Evolutionary conservation across 805 yeast genomes (phyloP).

Genomic region (Wickerhamomyces alni): DNA sequence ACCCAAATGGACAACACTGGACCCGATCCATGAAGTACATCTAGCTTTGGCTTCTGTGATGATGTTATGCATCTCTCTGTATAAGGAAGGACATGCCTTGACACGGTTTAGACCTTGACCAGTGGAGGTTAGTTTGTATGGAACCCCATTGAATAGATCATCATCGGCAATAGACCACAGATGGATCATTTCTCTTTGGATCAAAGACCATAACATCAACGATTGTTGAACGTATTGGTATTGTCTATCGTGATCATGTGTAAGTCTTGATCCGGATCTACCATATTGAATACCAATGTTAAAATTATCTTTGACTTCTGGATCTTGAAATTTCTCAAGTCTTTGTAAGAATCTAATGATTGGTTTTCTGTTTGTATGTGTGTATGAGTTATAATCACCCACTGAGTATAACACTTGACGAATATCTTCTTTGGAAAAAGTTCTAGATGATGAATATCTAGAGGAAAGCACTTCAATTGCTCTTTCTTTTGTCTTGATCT

Average conservation of each 20-base stretch:
- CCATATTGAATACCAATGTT: conserved; percentile 64
- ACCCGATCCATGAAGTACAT: conserved; percentile 72
- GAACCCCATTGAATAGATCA: conserved; percentile 52
- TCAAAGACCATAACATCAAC: conserved; percentile 65
- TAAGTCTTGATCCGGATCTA: conserved; percentile 59
- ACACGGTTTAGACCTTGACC: conserved; percentile 81
- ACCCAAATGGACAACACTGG: conserved; percentile 74
- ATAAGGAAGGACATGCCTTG: conserved; percentile 64
- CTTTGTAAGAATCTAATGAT: conserved; percentile 55
- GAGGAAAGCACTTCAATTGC: conserved; percentile 57
- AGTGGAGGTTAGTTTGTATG: conserved; percentile 58
- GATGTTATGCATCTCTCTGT: conserved; percentile 65
- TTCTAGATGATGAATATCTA: conserved; percentile 36
- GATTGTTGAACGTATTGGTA: conserved; percentile 73
- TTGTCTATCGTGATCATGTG: conserved; percentile 70
- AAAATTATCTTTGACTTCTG: conserved; percentile 34
- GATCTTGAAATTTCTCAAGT: conserved; percentile 40
- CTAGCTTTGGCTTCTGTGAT: conserved; percentile 57
- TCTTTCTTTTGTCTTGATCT: conserved; percentile 60
- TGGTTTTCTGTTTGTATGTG: conserved; percentile 63
- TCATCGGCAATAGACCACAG: conserved; percentile 75
- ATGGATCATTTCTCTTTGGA: conserved; percentile 72
- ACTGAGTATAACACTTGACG: conserved; percentile 69
- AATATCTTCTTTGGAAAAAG: conserved; percentile 52
- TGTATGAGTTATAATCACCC: conserved; percentile 72